A percentile compares a stretch with the other conserved stretches of the same genome.
Evolutionary conservation across 106 monocot species (phyloP).

Genomic region (Dioscorea dumetorum): DNA sequence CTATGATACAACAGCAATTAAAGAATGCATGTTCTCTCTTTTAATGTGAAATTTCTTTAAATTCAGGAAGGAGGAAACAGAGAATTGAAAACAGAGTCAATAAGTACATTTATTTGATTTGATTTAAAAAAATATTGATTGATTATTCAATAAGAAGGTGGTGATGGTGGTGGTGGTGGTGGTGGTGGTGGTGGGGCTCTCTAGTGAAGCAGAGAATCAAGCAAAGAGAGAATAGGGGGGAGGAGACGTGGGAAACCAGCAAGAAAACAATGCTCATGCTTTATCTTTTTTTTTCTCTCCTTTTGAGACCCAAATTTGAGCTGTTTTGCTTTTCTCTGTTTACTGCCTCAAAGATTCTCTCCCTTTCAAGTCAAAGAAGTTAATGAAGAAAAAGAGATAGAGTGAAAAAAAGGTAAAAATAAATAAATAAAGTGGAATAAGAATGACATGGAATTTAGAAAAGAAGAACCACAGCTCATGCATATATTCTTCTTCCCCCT

Average conservation of each 20-base stretch:
- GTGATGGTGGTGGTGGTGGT: too few relatives aligned
- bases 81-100: background rate
- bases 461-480: conserved; percentile 3
- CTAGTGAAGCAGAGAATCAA: conserved; percentile 32
- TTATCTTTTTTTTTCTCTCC: conserved; percentile 17
- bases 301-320: conserved; percentile 32
- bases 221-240: conserved; percentile 17
- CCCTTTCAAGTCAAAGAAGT: conserved; percentile 43
- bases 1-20: conserved; percentile 24
- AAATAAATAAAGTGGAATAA: too few relatives aligned
- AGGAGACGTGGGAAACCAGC: conserved; percentile 15
- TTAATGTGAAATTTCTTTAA: background rate
- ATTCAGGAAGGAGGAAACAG: background rate
- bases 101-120: background rate
- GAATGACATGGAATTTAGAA: too few relatives aligned
- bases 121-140: conserved; percentile 17
- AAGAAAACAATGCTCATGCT: conserved; percentile 31
- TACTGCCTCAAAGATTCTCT: conserved; percentile 41
- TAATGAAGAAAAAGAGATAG: conserved; percentile 10
- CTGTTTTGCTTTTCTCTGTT: conserved; percentile 25
- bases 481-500: conserved; percentile 30
- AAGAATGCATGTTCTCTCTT: conserved; percentile 6
- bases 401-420: background rate
- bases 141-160: conserved; percentile 15
- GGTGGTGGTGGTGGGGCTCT: conserved; percentile 26